Percentiles rank a stretch among this genome's conserved stretches.
Evolutionary conservation across 1,284 basidiomycete species (phyloP).

Genomic region (Ceratobasidium sp.): DNA sequence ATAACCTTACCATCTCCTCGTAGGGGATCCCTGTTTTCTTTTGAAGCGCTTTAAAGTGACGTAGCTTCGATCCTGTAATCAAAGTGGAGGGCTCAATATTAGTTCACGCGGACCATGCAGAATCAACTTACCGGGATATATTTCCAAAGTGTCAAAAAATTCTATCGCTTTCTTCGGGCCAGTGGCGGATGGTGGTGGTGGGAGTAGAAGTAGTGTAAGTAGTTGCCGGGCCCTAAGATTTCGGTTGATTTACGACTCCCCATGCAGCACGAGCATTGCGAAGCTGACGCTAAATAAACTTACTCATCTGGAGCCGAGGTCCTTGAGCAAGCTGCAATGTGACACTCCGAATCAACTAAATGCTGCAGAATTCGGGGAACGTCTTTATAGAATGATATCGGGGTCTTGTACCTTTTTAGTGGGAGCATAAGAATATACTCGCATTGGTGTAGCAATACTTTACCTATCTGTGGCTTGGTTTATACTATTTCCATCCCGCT

Average conservation of each 20-base stretch:
- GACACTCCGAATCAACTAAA: constrained; percentile 59
- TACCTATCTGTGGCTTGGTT: constrained; percentile 72
- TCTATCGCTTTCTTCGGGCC: constrained; percentile 61
- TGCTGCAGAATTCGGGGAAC: constrained; percentile 77
- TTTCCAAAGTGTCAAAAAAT: constrained; percentile 82
- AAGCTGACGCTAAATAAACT: constrained; percentile 47
- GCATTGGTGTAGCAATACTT: constrained; percentile 26
- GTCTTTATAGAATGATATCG: constrained; percentile 73
- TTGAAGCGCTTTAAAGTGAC: constrained; percentile 79
- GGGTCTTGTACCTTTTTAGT: constrained; percentile 57
- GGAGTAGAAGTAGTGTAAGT: constrained; percentile 66
- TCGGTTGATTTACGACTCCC: constrained; percentile 30
- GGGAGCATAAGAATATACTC: background rate
- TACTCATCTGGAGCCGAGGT: constrained; percentile 74
- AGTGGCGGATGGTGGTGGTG: constrained; percentile 53
- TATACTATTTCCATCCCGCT: constrained; percentile 59
- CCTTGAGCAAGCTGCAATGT: constrained; percentile 77
- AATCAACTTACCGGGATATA: constrained; percentile 70
- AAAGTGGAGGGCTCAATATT: background rate
- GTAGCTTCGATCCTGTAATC: constrained; percentile 70
- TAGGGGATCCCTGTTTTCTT: constrained; percentile 81
- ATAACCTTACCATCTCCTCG: constrained; percentile 77
- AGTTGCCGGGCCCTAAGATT: constrained; percentile 74
- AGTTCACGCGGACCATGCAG: background rate
- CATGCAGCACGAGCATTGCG: background rate